Evolutionary conservation across 1,284 basidiomycete species (phyloP), one percentile per base, ranked within the genome.

Genomic region (Chalciporus sp.): DNA sequence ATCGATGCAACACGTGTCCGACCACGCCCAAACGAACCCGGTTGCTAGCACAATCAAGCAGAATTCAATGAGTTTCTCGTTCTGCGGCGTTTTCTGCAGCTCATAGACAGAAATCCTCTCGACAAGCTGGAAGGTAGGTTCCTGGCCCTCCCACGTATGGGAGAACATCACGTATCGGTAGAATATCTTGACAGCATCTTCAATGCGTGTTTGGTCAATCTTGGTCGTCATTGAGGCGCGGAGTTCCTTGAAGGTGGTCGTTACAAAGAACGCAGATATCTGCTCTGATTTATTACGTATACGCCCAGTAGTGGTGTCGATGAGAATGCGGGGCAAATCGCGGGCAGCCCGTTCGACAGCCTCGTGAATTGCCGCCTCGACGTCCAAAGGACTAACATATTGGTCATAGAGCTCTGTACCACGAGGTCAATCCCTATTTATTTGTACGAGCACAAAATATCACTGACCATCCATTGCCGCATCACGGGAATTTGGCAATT

Each of bases 1-100:
- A 37, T 56, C 47, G 11, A 56, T 56, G 42, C 55, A 56, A 23
- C 55, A 56, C 3, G 55, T 56, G 29, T 56, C 50, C 14, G 28
- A 26, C 55, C 55, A 56, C 16, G 42, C 55, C 54, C 49, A 56
- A 10, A 17, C 10, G 35, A 39, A 56, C 4, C 50, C 45, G 14
- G 12, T 8, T 1, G 37, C 14, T 1, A 11, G 8, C 17, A 37
- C 49, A 14, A 28, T 8, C 27, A 3, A 1, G 26, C 44, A 51
- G 31, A 47, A 55, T 2, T 19, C n/a, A 3, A 40, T 33, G 7
- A 56, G 45, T 20, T 52, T 55, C 23, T 23, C 26, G n/a, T 37
- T 17, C 3, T 16, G 7, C n/a, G 11, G 5, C 1, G 35, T 17
- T 7, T n/a, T 7, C 35, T 37, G n/a, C n/a, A 37, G n/a, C 3